These are phyloP conservation scores for Metarhizium anisopliae DNA, from an alignment of 2,329 filamentous ascomycete species.

Conservation along the genomic window DNA sequence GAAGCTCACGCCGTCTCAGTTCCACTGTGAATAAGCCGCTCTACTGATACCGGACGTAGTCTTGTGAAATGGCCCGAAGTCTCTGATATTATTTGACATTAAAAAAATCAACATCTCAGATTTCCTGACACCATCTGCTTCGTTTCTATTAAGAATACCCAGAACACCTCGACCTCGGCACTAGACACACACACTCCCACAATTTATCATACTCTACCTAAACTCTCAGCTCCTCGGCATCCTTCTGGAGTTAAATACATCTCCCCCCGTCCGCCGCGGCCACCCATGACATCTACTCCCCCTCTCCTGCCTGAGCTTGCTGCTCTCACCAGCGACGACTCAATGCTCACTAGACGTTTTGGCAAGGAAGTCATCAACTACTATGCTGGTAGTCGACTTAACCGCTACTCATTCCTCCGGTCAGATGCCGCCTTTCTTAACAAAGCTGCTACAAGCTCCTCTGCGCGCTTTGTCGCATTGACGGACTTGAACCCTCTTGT, in stretches of 20 bases:
- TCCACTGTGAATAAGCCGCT: neutral
- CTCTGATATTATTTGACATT: no score
- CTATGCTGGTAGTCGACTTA: conserved; percentile 70
- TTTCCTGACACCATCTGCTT: neutral
- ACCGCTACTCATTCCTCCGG: conserved; percentile 72
- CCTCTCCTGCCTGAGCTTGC: conserved; percentile 34
- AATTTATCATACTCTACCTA: no score
- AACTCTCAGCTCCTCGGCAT: neutral
- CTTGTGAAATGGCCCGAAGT: no score
- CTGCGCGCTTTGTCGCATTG: conserved; percentile 67
- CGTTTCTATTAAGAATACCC: no score
- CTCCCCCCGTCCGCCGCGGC: neutral
- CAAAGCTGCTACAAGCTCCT: conserved; percentile 55
- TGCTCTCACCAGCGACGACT: conserved; percentile 38
- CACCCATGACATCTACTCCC: conserved; percentile 20
- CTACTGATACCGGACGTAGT: no score
- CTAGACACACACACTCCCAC: no score
- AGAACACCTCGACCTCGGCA: no score
- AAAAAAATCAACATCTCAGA: neutral
- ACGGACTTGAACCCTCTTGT: conserved; percentile 69
- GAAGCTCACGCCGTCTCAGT: neutral
- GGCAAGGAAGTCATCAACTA: conserved; percentile 76
- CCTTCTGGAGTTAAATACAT: neutral
- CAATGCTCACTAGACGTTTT: conserved; percentile 68
- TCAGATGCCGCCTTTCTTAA: conserved; percentile 61